Conservation (phyloP, 2,329 filamentous ascomycete species). For the Pseudogymnoascus sp. region DNA sequence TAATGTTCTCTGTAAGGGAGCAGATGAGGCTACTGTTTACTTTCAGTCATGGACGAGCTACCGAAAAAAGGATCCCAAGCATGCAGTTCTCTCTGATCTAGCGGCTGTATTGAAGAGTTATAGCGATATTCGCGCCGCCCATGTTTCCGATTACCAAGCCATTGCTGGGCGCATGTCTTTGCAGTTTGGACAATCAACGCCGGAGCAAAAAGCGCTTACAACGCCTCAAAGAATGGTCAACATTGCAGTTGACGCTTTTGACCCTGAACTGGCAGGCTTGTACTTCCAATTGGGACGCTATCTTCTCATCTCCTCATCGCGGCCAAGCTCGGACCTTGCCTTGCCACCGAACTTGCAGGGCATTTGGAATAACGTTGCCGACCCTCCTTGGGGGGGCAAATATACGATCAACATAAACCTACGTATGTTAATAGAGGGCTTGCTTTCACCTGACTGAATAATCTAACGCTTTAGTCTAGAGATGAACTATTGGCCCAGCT, state of each 20-base stretch:
- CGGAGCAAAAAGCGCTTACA: slow-evolving; percentile 13
- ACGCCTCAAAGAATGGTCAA: slow-evolving; percentile 10
- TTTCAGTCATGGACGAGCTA: slow-evolving; percentile 21
- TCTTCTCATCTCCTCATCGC: slow-evolving; percentile 29
- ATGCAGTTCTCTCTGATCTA: slow-evolving; percentile 18
- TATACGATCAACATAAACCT: slow-evolving; percentile 40
- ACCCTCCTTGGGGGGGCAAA: slow-evolving; percentile 36
- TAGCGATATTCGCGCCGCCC: background rate
- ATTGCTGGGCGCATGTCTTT: slow-evolving; percentile 10
- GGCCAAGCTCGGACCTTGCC: slow-evolving; percentile 17
- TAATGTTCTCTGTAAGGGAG: slow-evolving; percentile 18
- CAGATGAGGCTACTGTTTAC: slow-evolving; percentile 20
- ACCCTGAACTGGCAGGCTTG: slow-evolving; percentile 22
- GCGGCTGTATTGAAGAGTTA: slow-evolving; percentile 6
- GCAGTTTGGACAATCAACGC: slow-evolving; percentile 15
- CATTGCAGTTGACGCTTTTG: slow-evolving; percentile 16
- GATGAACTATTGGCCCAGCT: slow-evolving; percentile 11
- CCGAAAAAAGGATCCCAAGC: slow-evolving; percentile 15
- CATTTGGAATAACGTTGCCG: slow-evolving; percentile 36
- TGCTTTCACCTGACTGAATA: background rate
- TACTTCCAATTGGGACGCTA: slow-evolving; percentile 32
- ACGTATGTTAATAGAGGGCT: slow-evolving; percentile 25
- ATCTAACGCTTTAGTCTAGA: background rate
- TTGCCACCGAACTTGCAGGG: slow-evolving; percentile 39
- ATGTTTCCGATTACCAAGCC: slow-evolving; percentile 7